Evolutionary conservation across 192 early-diverging fungal species (phyloP), one percentile per base, ranked within the genome.

Genomic region (Podila epicladia): DNA sequence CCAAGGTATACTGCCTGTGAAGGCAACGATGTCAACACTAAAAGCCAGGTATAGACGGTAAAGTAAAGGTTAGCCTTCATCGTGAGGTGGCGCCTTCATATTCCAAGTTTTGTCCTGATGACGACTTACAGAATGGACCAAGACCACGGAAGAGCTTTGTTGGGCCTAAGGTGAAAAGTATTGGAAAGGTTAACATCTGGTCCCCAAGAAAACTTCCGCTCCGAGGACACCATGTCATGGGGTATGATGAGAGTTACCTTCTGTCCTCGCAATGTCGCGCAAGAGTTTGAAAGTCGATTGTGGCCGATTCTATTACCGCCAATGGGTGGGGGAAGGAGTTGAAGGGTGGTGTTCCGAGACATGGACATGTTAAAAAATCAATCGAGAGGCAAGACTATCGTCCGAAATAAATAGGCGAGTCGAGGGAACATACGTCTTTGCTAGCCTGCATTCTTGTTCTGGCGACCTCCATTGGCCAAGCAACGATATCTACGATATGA

Each of bases 391-490:
- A 60, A 60, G 41, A 63, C 64, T 50, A 53, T 9, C 20, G 26
- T 28, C 15, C 9, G 29, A 33, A 58, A 26, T 3, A 5, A 31
- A 13, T 48, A 24, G 9, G 45, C 11, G 37, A 11, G n/a, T 35
- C 9, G n/a, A 58, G 24, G 26, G 24, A 45, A 74, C 70, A 50
- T 63, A 79, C 76, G 64, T 72, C 70, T 50, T 79, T 79, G 76
- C 37, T 79, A 2, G 76, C 76, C 48, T 79, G 76, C 76, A 79
- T 79, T 58, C 76, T 67, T 15, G 76, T 79, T 45, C 76, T 79
- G 49, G 76, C 76, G 15, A 79, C 76, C 57, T 79, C 76, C 65
- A 79, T 49, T 9, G 76, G 76, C 76, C 76, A 79, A 15, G 60
- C 58, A 20, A 79, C 24, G 26, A 79, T 65, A 45, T 79, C 76